Base-by-base conservation (phyloP, 2,329 filamentous ascomycete species). In the Penicillium sp. region DNA sequence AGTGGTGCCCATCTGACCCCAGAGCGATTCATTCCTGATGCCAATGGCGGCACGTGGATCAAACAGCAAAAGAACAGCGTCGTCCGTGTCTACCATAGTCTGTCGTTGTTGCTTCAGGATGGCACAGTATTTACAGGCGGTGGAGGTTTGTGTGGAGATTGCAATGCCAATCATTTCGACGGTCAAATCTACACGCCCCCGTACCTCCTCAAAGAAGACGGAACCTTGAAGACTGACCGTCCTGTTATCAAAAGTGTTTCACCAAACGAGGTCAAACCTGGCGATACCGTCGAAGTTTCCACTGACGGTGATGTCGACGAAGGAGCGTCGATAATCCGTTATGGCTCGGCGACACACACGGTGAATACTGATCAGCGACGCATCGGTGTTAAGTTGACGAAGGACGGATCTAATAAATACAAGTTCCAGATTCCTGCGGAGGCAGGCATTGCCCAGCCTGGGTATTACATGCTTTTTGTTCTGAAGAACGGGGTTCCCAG, bases 311-410 rank as follows among this genome's bases (percentile, higher is more conserved):
- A 53, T n/a, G 54, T 60, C 5, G 1, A 56, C 60, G 9, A 21
- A 9, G 5, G 5, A 12, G 68, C 62, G 32, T 71, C 75, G 0
- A 62, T 84, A 12, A 64, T 85, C 23, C 72, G 82, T 5, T 73
- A 76, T 39, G 77, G 80, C 1, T 75, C 72, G 3, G 69, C 71
- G 3, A 85, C 83, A 0, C 82, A 84, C 62, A 77, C 80, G 1
- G 75, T 84, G 41, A 81, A 85, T 58, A 84, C 78, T 0, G 83
- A 85, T 63, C 81, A 84, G 68, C 67, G 83, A 18, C 75, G 82
- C 7, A 71, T 85, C 24, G 17, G 12, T 21, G 30, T 41, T 70
- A 78, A 12, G 64, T 83, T 18, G 68, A 63, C 26, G 43, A 26
- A 24, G 17, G 33, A 21, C 17, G 41, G n/a, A 29, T 13, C 10